Conservation (phyloP, 2,329 filamentous ascomycete genomes). For the Arthrobotrys pseudoclavata region DNA sequence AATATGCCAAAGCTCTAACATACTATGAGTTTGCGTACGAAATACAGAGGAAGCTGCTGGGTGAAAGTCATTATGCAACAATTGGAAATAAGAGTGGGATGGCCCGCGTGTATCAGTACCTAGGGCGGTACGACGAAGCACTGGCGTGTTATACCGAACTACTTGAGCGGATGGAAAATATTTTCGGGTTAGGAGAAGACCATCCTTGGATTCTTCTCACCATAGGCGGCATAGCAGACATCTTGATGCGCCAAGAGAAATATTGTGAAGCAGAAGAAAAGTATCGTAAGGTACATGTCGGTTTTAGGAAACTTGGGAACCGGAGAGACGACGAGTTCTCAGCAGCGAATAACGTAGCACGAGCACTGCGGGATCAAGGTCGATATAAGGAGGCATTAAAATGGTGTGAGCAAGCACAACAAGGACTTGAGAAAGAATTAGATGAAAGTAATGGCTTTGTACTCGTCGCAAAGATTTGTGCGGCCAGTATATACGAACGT, state of each 20-base stretch:
- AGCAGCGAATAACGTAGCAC: constrained; percentile 12
- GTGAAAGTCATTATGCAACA: constrained; percentile 18
- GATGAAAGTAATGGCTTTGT: background rate
- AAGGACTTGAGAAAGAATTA: background rate
- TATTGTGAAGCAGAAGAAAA: constrained; percentile 15
- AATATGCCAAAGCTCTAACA: background rate
- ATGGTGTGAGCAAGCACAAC: constrained; percentile 14
- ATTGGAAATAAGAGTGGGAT: constrained; percentile 8
- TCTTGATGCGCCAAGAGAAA: background rate
- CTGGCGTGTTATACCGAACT: background rate
- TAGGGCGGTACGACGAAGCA: constrained; percentile 1
- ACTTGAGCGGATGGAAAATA: background rate
- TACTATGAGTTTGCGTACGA: constrained; percentile 11
- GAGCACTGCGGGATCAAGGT: background rate
- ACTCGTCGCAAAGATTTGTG: constrained; percentile 6
- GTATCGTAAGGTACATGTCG: constrained; percentile 7
- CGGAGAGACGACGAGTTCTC: background rate
- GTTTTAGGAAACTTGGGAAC: background rate
- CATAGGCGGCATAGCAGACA: background rate
- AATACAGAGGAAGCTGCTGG: background rate
- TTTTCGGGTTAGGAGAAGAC: constrained; percentile 19
- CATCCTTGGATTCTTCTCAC: constrained; percentile 30
- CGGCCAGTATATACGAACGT: constrained; percentile 14
- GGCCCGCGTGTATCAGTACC: constrained; percentile 2
- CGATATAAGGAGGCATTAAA: constrained; percentile 9